Base-by-base conservation (phyloP, 2,329 filamentous ascomycete genomes). In the Fusarium transvaalense region DNA sequence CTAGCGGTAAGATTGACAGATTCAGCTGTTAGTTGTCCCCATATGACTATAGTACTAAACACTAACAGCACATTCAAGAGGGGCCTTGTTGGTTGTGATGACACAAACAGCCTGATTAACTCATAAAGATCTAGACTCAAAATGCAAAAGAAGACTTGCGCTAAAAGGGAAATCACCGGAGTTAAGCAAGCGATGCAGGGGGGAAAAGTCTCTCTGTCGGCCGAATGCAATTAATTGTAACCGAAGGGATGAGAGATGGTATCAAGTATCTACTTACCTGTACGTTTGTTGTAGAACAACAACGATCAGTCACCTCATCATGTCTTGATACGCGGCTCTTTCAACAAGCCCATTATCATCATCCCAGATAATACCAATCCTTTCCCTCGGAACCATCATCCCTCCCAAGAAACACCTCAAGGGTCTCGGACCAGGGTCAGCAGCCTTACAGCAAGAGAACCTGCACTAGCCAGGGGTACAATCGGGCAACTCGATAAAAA, bases 161-260 rank as follows among this genome's bases (percentile, higher is more conserved):
- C 66, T 23, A 64, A 69, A 57, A 7, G 42, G 67, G 67, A 61
- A 70, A 56, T 70, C 58, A 56, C 67, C 67, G 66, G 67, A 56
- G 37, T 51, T 50, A 43, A 47, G 45, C 43, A 32, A 37, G 34
- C 25, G 23, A 48, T 31, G 34, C 56, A 64, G 50, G 47, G 45
- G 50, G 45, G 43, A 23, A 42, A 29, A 37, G 34, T 23, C 35
- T 51, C 25, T 25, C 23, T 23, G 29, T 34, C 45, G 42, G 19
- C 17, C 23, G 23, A 41, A 48, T 32, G 15, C 35, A 29, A 32
- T 25, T 10, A 29, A 32, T 25, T 10, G 10, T 25, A 15, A 23
- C 14, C 38, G 23, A 46, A 15, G 29, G 29, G 10, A 29, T 10
- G 29, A 17, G 27, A 15, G 17, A 17, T 6, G 31, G 14, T 17